Conservation (phyloP, 768 basidiomycete genomes). For the Suillus lakei region DNA sequence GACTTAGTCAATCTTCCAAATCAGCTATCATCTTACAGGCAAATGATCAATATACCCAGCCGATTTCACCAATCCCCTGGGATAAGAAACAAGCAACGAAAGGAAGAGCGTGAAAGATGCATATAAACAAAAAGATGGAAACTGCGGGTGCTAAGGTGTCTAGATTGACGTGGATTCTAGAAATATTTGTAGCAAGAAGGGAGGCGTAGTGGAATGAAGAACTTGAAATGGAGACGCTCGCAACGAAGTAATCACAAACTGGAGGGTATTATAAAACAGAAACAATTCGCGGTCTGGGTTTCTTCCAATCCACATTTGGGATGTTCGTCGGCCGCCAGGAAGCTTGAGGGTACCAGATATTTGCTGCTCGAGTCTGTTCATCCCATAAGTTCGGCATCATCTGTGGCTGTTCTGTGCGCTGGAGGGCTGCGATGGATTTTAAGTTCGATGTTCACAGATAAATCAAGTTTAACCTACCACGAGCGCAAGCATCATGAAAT, state of each 20-base stretch:
- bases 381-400: neutral
- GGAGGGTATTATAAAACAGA: neutral
- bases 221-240: neutral
- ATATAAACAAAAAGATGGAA: neutral
- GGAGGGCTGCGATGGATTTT: slow-evolving; percentile 1
- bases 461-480: slow-evolving; percentile 20
- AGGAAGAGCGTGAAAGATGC: neutral
- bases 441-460: neutral
- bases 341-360: neutral
- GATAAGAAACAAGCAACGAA: neutral
- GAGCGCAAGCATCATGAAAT: slow-evolving; percentile 23
- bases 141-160: neutral
- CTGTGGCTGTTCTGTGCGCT: neutral
- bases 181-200: neutral
- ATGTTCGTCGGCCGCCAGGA: neutral
- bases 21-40: neutral
- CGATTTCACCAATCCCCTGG: neutral
- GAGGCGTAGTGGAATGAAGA: neutral
- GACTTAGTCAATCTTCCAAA: neutral
- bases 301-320: neutral
- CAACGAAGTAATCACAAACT: neutral
- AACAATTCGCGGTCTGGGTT: neutral
- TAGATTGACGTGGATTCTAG: neutral
- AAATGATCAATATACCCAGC: neutral
- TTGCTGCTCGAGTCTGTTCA: neutral